phyloP scores from a whole-genome alignment of 768 basidiomycete genomes.

The Amanita fuliginea region DNA sequence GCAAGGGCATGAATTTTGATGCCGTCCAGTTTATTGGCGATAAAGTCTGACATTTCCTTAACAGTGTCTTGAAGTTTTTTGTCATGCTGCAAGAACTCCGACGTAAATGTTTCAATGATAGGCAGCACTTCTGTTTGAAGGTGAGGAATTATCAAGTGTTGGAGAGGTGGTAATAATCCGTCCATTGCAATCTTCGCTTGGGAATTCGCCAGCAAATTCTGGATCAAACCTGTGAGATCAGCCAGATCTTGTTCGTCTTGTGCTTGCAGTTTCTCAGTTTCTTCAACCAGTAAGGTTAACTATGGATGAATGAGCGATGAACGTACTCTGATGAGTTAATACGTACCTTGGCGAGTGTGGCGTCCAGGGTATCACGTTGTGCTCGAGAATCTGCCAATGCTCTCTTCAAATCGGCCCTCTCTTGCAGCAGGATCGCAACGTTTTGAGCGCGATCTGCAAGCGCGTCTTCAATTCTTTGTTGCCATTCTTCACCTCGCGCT shows the following conservation, averaged over 20 bases:
- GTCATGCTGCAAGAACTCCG: conserved; percentile 1
- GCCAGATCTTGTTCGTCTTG: conserved; percentile 14
- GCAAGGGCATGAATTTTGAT: not conserved
- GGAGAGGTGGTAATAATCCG: conserved; percentile 9
- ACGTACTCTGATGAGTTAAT: not conserved
- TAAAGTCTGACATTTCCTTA: not conserved
- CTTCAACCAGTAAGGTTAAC: conserved; percentile 11
- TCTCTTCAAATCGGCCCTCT: not conserved
- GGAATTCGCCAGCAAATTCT: conserved; percentile 12
- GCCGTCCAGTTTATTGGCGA: not conserved
- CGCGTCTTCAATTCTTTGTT: not conserved
- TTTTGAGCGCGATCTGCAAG: not conserved
- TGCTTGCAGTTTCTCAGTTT: conserved; percentile 11
- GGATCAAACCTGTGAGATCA: conserved; percentile 15
- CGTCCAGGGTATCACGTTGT: not conserved
- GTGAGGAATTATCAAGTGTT: not conserved
- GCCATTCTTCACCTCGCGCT: not conserved
- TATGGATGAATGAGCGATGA: not conserved
- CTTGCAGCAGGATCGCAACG: conserved; percentile 2
- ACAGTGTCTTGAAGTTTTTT: not conserved
- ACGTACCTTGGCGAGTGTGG: not conserved
- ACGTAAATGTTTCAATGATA: conserved; percentile 5
- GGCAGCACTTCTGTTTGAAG: conserved; percentile 5
- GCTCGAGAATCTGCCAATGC: not conserved
- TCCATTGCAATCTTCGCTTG: conserved; percentile 11